These are phyloP conservation scores for Pleurostoma richardsiae DNA, from an alignment of 2,329 filamentous ascomycete genomes.

Conservation along the genomic window DNA sequence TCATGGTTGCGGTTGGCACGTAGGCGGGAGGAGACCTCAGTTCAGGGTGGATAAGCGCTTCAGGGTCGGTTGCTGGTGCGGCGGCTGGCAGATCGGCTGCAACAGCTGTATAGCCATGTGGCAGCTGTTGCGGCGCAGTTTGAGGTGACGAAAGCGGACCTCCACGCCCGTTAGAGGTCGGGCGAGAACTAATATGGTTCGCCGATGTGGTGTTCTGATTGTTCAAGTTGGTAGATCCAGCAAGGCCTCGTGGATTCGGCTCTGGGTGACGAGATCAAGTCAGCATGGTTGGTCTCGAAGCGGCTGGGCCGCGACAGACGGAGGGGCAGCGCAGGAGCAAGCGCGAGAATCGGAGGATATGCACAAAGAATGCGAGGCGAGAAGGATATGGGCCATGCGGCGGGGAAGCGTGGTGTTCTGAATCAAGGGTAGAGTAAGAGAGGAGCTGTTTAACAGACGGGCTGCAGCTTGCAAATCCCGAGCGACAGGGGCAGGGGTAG, in stretches of 20 bases:
- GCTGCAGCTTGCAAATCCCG: background rate
- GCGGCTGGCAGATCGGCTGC: constrained; percentile 26
- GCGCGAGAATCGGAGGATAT: background rate
- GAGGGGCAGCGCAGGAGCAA: background rate
- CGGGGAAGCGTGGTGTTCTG: background rate
- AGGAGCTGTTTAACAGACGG: background rate
- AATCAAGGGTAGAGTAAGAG: background rate
- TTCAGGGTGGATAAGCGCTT: constrained; percentile 44
- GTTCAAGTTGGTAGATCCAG: constrained; percentile 5
- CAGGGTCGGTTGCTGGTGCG: constrained; percentile 28
- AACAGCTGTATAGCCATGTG: constrained; percentile 39
- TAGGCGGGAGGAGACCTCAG: constrained; percentile 26
- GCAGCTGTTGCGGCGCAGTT: constrained; percentile 11
- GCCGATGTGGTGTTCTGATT: constrained; percentile 1
- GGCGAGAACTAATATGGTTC: background rate
- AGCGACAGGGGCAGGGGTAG: background rate
- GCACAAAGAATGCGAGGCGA: background rate
- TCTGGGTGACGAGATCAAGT: constrained; percentile 3
- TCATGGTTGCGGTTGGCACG: constrained; percentile 24
- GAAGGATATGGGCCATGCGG: background rate
- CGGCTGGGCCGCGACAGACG: background rate
- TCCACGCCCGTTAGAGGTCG: background rate
- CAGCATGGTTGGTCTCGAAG: background rate
- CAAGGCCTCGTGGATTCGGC: constrained; percentile 1
- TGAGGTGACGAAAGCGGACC: constrained; percentile 8